Conservation (phyloP, 208 protist species). For the Zelonia costaricensis region DNA sequence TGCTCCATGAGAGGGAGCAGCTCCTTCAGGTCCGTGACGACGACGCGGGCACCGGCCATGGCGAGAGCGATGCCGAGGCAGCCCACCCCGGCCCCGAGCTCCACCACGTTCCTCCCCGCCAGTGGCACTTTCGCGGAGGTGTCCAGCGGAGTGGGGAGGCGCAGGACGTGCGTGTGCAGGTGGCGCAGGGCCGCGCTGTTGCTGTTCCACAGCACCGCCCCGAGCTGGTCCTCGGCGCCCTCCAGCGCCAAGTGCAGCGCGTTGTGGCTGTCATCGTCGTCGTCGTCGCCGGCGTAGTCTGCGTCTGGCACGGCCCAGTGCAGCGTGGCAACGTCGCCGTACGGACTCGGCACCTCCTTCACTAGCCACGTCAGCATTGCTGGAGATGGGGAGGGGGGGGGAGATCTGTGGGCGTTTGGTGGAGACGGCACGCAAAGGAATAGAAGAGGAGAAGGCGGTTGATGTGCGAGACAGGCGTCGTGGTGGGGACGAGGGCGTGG, state of each 20-base stretch:
- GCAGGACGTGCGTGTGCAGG: slow-evolving; percentile 64
- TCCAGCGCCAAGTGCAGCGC: slow-evolving; percentile 56
- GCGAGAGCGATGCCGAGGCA: slow-evolving; percentile 89
- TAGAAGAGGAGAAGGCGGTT: not conserved
- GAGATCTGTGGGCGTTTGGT: no score
- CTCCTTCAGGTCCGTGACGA: slow-evolving; percentile 85
- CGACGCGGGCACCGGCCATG: slow-evolving; percentile 68
- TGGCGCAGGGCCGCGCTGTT: slow-evolving; percentile 71
- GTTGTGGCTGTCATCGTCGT: slow-evolving; percentile 12
- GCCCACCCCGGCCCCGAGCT: slow-evolving; percentile 86
- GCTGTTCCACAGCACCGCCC: slow-evolving; percentile 91
- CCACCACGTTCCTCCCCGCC: slow-evolving; percentile 34
- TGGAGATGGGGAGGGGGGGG: not conserved
- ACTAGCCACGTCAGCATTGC: slow-evolving; percentile 71
- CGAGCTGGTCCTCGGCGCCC: slow-evolving; percentile 82
- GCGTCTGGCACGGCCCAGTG: slow-evolving; percentile 74
- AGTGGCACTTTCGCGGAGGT: slow-evolving; percentile 8
- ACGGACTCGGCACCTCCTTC: slow-evolving; percentile 73
- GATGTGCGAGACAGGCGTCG: no score
- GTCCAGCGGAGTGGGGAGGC: not conserved
- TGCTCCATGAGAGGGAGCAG: slow-evolving; percentile 81
- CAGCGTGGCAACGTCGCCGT: slow-evolving; percentile 70
- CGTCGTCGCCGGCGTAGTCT: slow-evolving; percentile 13
- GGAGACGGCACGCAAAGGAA: not conserved
- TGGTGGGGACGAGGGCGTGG: no score